Conservation (phyloP, 2,329 filamentous ascomycete genomes). For the Aspergillus ochraceoroseus region DNA sequence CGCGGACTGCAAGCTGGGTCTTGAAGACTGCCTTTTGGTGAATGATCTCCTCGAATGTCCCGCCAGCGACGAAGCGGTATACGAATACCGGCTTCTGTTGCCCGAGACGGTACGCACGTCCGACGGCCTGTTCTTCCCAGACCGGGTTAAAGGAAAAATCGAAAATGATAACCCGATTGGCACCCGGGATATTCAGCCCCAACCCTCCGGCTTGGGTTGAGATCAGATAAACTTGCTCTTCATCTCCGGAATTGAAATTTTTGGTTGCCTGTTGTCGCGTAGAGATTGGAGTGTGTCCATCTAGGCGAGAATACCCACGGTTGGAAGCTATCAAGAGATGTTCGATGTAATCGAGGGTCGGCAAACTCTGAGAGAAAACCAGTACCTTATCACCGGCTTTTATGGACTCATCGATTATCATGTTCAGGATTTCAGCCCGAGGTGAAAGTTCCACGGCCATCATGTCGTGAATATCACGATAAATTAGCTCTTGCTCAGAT, state of each 20-base stretch:
- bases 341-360: slow-evolving; percentile 65
- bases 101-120: slow-evolving; percentile 77
- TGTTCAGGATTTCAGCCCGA: slow-evolving; percentile 62
- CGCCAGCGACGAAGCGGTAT: slow-evolving; percentile 72
- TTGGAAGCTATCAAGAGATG: slow-evolving; percentile 49
- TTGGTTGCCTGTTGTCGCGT: slow-evolving; percentile 62
- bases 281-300: slow-evolving; percentile 57
- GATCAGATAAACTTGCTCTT: slow-evolving; percentile 64
- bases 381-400: slow-evolving; percentile 66
- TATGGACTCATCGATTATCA: slow-evolving; percentile 64
- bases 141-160: slow-evolving; percentile 78
- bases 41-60: slow-evolving; percentile 71
- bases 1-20: slow-evolving; percentile 68
- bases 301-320: slow-evolving; percentile 56
- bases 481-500: slow-evolving; percentile 32
- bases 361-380: slow-evolving; percentile 70
- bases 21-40: slow-evolving; percentile 77
- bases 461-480: slow-evolving; percentile 29
- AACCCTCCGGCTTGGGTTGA: slow-evolving; percentile 78
- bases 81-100: slow-evolving; percentile 77
- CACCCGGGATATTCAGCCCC: slow-evolving; percentile 76
- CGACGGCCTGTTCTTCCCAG: slow-evolving; percentile 80
- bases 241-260: slow-evolving; percentile 58
- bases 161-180: slow-evolving; percentile 80
- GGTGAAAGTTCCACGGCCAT: slow-evolving; percentile 55